Conservation (phyloP, 306 rosid species). For the Senna tora region DNA sequence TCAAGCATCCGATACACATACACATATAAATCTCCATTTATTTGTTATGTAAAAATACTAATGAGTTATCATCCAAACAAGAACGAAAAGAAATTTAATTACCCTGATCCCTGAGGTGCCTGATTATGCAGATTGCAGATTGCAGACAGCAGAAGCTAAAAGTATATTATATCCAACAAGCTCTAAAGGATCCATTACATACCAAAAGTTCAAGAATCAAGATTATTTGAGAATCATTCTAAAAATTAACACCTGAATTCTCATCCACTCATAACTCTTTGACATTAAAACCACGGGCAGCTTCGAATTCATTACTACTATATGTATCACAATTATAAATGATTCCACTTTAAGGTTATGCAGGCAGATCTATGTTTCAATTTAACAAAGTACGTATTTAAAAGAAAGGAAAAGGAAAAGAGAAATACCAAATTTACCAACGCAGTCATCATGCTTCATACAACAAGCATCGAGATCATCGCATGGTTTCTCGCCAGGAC, state of each 20-base stretch:
- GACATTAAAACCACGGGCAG: background rate
- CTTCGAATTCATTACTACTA: no score
- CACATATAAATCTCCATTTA: background rate
- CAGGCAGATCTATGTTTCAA: background rate
- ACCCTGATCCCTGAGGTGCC: background rate
- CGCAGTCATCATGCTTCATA: slow-evolving; percentile 80
- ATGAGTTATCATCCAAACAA: background rate
- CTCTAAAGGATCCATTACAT: background rate
- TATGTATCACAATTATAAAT: background rate
- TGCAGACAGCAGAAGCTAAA: background rate
- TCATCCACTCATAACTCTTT: background rate
- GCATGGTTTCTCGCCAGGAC: slow-evolving; percentile 86
- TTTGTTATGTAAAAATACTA: background rate
- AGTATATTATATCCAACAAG: background rate
- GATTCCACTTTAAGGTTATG: background rate
- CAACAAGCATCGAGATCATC: slow-evolving; percentile 95
- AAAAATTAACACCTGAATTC: background rate
- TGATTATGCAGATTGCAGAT: slow-evolving; percentile 7
- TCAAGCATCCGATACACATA: background rate
- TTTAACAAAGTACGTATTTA: background rate
- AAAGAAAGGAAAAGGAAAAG: background rate
- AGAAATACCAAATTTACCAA: slow-evolving; percentile 56
- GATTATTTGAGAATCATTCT: background rate
- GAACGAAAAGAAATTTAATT: background rate
- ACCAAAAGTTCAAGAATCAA: background rate